Conservation (phyloP, 371 early-diverging fungal species). For the Capniomyces stellatus region DNA sequence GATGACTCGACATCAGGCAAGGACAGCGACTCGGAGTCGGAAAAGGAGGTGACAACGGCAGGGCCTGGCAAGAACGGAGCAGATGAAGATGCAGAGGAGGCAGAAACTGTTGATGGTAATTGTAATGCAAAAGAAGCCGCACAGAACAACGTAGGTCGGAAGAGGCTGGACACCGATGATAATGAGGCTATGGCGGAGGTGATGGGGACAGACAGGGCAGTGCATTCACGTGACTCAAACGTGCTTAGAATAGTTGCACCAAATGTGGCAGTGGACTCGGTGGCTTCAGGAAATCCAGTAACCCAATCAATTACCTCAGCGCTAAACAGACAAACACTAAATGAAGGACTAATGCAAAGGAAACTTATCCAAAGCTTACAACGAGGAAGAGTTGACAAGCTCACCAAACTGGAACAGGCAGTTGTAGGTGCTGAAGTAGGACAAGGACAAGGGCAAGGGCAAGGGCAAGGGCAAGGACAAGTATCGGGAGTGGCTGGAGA, state of each 20-base stretch:
- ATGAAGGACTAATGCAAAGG: not conserved
- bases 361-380: too few relatives aligned
- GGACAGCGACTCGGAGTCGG: constrained; percentile 19
- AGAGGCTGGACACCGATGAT: constrained; percentile 13
- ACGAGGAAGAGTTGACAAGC: too few relatives aligned
- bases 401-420: too few relatives aligned
- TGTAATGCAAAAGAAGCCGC: not conserved
- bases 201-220: not conserved
- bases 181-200: not conserved
- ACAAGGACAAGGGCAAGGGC: not conserved
- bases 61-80: not conserved
- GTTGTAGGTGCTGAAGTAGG: too few relatives aligned
- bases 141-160: too few relatives aligned
- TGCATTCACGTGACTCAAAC: not conserved
- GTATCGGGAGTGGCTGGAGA: not conserved
- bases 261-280: not conserved
- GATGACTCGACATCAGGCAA: constrained; percentile 26
- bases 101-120: not conserved
- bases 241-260: not conserved
- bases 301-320: not conserved
- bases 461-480: not conserved
- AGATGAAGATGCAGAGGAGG: constrained; percentile 1
- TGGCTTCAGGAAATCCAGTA: not conserved
- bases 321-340: not conserved
- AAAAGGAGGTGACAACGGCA: constrained; percentile 17